Conservation (phyloP, 1,139 yeast genomes). For the Waltiozyma sp. region DNA sequence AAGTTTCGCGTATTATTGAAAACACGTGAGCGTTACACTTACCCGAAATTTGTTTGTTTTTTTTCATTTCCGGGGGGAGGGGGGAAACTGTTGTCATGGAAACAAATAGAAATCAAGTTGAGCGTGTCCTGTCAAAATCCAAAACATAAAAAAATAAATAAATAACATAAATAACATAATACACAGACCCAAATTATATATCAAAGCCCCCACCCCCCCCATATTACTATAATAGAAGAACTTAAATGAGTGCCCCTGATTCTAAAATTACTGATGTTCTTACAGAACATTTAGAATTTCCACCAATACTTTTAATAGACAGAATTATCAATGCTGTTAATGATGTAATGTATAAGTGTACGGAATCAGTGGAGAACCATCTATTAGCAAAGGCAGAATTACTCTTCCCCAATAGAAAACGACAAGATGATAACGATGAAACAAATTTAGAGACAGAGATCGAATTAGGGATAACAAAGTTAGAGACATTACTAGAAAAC, state of each 20-base stretch:
- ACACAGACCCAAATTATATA: no score
- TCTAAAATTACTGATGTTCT: slow-evolving; percentile 44
- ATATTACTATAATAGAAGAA: no score
- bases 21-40: no score
- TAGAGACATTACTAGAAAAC: slow-evolving; percentile 69
- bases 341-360: slow-evolving; percentile 73
- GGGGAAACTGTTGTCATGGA: no score
- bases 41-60: no score
- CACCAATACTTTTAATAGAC: slow-evolving; percentile 79
- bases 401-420: slow-evolving; percentile 2
- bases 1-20: not conserved
- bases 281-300: slow-evolving; percentile 80
- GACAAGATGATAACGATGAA: slow-evolving; percentile 6
- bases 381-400: slow-evolving; percentile 28
- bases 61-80: no score
- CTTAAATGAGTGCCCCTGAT: slow-evolving; percentile 32
- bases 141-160: no score
- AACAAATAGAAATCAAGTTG: no score
- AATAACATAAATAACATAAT: no score
- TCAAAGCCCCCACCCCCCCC: no score
- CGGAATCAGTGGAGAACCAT: slow-evolving; percentile 67
- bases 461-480: slow-evolving; percentile 63
- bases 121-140: no score
- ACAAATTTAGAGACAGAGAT: slow-evolving; percentile 36
- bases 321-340: slow-evolving; percentile 87